phyloP scores from a whole-genome alignment of 1,284 basidiomycete genomes.

The Sanguinoderma infundibulare region DNA sequence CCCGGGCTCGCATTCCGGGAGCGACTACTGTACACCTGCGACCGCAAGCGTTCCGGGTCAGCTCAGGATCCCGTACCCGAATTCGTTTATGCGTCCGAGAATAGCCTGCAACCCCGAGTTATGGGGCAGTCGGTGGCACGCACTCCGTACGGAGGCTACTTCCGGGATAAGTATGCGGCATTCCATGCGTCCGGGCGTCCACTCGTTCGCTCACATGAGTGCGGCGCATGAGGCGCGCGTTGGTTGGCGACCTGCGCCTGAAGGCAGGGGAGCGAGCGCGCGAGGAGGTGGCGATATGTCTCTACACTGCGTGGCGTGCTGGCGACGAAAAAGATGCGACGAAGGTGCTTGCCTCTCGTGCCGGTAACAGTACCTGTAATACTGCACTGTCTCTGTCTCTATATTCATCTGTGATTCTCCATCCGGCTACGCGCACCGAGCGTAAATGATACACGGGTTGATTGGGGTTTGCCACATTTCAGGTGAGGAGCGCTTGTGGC shows the following conservation, averaged over 20 bases:
- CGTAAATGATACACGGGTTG: background rate
- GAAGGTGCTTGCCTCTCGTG: background rate
- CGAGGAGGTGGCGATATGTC: background rate
- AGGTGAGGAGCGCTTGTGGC: no score
- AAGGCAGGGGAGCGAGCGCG: no score
- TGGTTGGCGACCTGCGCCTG: no score
- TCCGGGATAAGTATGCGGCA: background rate
- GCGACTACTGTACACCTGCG: background rate
- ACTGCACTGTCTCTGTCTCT: background rate
- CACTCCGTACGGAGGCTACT: background rate
- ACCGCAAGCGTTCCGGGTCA: background rate
- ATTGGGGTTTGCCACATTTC: background rate
- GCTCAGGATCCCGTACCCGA: background rate
- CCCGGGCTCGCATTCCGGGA: background rate
- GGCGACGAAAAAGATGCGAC: background rate
- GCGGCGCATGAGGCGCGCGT: background rate
- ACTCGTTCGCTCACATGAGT: slow-evolving; percentile 1
- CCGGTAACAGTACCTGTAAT: background rate
- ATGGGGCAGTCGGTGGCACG: background rate
- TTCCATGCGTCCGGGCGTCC: background rate
- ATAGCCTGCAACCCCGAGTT: background rate
- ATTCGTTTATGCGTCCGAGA: background rate
- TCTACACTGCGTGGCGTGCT: background rate
- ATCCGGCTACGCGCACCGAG: background rate
- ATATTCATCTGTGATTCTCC: background rate